A percentile compares a stretch with the other conserved stretches of the same genome.
phyloP scores from a whole-genome alignment of 1,139 yeast genomes.

The Arxiozyma heterogenica region DNA sequence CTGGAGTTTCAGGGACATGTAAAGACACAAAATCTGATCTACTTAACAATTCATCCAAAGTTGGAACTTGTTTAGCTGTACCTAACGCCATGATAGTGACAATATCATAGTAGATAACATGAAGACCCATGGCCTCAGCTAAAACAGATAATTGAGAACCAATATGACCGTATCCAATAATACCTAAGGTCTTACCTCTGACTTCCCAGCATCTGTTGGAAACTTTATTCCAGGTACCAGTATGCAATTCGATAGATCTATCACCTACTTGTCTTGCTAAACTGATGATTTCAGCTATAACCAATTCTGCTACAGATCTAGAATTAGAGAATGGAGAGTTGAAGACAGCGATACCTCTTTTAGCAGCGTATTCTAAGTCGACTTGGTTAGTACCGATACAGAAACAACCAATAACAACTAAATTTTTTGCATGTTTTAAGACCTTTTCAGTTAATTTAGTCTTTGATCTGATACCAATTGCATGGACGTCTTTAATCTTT shows the following conservation, averaged over 20 bases:
- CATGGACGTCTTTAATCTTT: slow-evolving; percentile 88
- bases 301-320: slow-evolving; percentile 96
- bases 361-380: slow-evolving; percentile 84
- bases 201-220: slow-evolving; percentile 96
- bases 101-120: slow-evolving; percentile 86
- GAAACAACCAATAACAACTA: slow-evolving; percentile 92
- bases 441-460: slow-evolving; percentile 77
- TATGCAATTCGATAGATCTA: slow-evolving; percentile 90
- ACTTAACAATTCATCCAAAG: slow-evolving; percentile 72
- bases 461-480: slow-evolving; percentile 96
- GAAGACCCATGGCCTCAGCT: slow-evolving; percentile 98
- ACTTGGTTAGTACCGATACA: slow-evolving; percentile 99
- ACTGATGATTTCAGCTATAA: slow-evolving; percentile 87
- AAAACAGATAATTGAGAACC: slow-evolving; percentile 94
- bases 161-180: slow-evolving; percentile 96
- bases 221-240: slow-evolving; percentile 98
- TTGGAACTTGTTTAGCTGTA: slow-evolving; percentile 85
- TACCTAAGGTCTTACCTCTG: slow-evolving; percentile 96
- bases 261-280: slow-evolving; percentile 96
- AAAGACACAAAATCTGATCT: slow-evolving; percentile 82
- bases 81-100: slow-evolving; percentile 93
- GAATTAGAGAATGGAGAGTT: slow-evolving; percentile 98
- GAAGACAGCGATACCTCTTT: slow-evolving; percentile 90
- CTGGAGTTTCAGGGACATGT: slow-evolving; percentile 93
- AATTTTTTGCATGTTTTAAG: slow-evolving; percentile 75